phyloP scores from a whole-genome alignment of 306 rosid species.

The Dalbergia cultrata region DNA sequence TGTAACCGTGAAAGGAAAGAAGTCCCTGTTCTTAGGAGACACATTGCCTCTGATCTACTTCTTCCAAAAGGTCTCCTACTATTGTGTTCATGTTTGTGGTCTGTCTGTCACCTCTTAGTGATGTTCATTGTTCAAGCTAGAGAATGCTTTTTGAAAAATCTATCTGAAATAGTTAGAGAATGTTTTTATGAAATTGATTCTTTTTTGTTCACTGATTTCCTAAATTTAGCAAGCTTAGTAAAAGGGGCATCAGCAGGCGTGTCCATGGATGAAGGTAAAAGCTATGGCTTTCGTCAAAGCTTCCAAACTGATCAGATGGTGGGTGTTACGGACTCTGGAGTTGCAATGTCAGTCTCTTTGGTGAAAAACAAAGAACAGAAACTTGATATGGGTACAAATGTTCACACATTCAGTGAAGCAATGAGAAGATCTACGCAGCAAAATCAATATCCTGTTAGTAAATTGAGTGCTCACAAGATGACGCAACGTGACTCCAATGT shows the following conservation, averaged over 20 bases:
- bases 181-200: constrained; percentile 30
- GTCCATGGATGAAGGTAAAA: constrained; percentile 60
- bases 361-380: constrained; percentile 61
- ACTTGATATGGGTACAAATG: constrained; percentile 48
- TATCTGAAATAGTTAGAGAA: constrained; percentile 19
- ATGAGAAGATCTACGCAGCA: constrained; percentile 47
- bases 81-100: constrained; percentile 31
- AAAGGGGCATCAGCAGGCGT: constrained; percentile 61
- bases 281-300: constrained; percentile 54
- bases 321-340: constrained; percentile 48
- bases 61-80: constrained; percentile 76
- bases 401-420: constrained; percentile 52
- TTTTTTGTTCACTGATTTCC: constrained; percentile 46
- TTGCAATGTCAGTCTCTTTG: constrained; percentile 53
- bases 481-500: constrained; percentile 52
- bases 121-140: constrained; percentile 42
- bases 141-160: constrained; percentile 23
- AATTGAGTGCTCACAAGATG: constrained; percentile 49
- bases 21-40: constrained; percentile 72
- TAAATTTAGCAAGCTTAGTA: constrained; percentile 46
- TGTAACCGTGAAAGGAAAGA: constrained; percentile 80
- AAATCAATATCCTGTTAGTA: constrained; percentile 58
- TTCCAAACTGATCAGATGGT: constrained; percentile 50
- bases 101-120: constrained; percentile 33
- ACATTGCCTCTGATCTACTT: constrained; percentile 78